Evolutionary conservation across 371 early-diverging fungal species (phyloP), one percentile per base, ranked within the genome.

Genomic region (Apophysomyces variabilis): DNA sequence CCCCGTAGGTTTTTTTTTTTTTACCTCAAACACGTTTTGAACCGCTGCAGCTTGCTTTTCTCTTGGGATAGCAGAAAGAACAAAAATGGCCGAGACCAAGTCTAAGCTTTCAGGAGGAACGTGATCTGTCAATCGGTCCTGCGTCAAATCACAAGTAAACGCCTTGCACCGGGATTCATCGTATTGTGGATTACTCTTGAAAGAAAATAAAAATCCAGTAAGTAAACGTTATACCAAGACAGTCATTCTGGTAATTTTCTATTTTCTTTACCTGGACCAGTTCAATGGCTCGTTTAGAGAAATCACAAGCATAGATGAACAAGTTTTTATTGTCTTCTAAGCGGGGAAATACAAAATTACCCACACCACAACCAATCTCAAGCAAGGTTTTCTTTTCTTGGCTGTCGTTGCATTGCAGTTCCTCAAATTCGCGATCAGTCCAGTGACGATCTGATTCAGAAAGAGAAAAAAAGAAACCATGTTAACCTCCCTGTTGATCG

Each of bases 341-440:
- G 8, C 95, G 79, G 2, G 99, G 99, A 78, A 91, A 97, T 43
- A 95, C 83, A 85, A 97, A 97, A 78, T 96, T 97, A 56, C 99
- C 99, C 0, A 97, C 97, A 43, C 98, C 99, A 76, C 99, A 99
- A 39, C 99, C 99, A 44, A 95, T 83, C 76, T 95, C 95, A 1
- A 92, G 71, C 12, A 89, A 73, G 45, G 68, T 72, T 68, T 65
- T 61, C 65, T 73, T 67, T 44, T 66, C 64, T 43, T 66, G 62
- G 50, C 59, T 58, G 50, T 61, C 74, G 18, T 67, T 57, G 70
- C 72, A 18, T 69, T 77, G 64, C 45, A 95, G 82, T 70, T 97
- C 95, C n/a, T 86, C 86, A 77, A 98, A 99, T 77, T 98, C 99
- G 5, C 94, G 83, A 70, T 95, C 94, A 3, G 95, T 93, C 98